Percentiles rank a stretch among this genome's conserved stretches.
phyloP scores from a whole-genome alignment of 2,329 filamentous ascomycete genomes.

The Chaetomium olivaceum region DNA sequence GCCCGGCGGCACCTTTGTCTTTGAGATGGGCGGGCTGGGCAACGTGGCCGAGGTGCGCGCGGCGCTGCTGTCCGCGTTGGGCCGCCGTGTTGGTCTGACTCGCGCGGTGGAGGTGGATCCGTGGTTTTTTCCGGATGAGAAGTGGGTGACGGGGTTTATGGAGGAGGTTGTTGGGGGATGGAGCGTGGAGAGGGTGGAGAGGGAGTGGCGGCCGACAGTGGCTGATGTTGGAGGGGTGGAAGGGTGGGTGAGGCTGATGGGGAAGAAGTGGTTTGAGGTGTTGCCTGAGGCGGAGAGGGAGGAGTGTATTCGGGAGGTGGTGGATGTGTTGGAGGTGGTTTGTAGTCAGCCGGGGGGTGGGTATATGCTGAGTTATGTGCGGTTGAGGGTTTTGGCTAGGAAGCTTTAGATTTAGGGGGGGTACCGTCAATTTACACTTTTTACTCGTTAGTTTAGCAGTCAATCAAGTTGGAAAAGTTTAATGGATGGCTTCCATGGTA shows the following conservation, averaged over 20 bases:
- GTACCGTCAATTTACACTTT: not conserved
- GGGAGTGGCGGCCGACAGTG: slow-evolving; percentile 65
- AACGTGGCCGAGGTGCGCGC: slow-evolving; percentile 65
- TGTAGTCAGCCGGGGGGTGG: slow-evolving; percentile 59
- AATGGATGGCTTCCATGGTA: too few species aligned
- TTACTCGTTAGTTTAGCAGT: not conserved
- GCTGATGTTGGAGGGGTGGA: slow-evolving; percentile 60
- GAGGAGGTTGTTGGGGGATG: slow-evolving; percentile 50
- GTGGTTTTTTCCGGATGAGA: slow-evolving; percentile 72
- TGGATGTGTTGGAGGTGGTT: slow-evolving; percentile 55
- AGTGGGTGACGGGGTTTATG: slow-evolving; percentile 52
- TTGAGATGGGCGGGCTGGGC: slow-evolving; percentile 72
- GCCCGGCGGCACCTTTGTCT: slow-evolving; percentile 59
- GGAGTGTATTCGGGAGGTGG: slow-evolving; percentile 54
- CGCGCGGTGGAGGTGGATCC: slow-evolving; percentile 54
- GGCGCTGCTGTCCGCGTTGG: slow-evolving; percentile 56
- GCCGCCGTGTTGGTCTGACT: slow-evolving; percentile 52
- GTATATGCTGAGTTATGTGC: slow-evolving; percentile 55
- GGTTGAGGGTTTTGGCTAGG: slow-evolving; percentile 50
- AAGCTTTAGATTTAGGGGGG: slow-evolving; percentile 21
- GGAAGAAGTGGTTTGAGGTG: slow-evolving; percentile 59
- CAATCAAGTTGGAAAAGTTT: too few species aligned
- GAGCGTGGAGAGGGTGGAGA: slow-evolving; percentile 55
- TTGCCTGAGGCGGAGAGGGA: slow-evolving; percentile 49
- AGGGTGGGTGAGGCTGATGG: slow-evolving; percentile 68